Conservation (phyloP, 2,329 filamentous ascomycete species). For the Ascochyta rabiei region DNA sequence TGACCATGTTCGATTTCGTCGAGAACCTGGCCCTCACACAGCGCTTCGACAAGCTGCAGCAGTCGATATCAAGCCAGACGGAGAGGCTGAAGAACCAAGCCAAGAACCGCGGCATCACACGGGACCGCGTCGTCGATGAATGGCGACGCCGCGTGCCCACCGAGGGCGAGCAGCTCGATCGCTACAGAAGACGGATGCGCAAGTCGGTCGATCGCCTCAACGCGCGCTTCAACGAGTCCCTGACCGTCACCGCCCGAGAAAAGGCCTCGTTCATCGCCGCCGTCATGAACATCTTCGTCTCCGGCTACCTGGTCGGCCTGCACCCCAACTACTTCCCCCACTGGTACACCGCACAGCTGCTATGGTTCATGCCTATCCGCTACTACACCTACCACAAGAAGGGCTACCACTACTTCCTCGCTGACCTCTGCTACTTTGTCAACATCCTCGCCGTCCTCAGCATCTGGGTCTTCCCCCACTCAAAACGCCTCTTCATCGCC, state of each 20-base stretch:
- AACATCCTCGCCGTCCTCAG: constrained; percentile 82
- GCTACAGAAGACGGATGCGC: constrained; percentile 87
- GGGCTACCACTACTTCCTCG: constrained; percentile 89
- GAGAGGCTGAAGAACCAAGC: constrained; percentile 86
- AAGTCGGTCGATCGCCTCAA: constrained; percentile 86
- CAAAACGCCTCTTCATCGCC: constrained; percentile 89
- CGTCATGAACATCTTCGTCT: constrained; percentile 96
- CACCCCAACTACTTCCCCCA: constrained; percentile 84
- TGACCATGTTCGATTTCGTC: constrained; percentile 90
- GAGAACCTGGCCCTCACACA: constrained; percentile 91
- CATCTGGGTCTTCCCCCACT: constrained; percentile 88
- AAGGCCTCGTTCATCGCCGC: constrained; percentile 96
- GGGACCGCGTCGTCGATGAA: constrained; percentile 88
- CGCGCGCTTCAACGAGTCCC: constrained; percentile 85
- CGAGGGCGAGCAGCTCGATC: constrained; percentile 89
- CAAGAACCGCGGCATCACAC: constrained; percentile 78
- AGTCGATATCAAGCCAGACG: constrained; percentile 78
- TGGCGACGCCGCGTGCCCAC: constrained; percentile 86
- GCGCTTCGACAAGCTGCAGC: constrained; percentile 88
- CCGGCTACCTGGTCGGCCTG: constrained; percentile 89
- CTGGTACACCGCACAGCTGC: constrained; percentile 87
- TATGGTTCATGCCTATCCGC: constrained; percentile 97
- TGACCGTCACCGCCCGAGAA: constrained; percentile 85
- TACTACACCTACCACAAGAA: constrained; percentile 89
- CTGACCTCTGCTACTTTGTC: constrained; percentile 97